A percentile compares a stretch with the other conserved stretches of the same genome.
Conservation (phyloP, 176 grass and related monocot species). For the Canna indica region DNA sequence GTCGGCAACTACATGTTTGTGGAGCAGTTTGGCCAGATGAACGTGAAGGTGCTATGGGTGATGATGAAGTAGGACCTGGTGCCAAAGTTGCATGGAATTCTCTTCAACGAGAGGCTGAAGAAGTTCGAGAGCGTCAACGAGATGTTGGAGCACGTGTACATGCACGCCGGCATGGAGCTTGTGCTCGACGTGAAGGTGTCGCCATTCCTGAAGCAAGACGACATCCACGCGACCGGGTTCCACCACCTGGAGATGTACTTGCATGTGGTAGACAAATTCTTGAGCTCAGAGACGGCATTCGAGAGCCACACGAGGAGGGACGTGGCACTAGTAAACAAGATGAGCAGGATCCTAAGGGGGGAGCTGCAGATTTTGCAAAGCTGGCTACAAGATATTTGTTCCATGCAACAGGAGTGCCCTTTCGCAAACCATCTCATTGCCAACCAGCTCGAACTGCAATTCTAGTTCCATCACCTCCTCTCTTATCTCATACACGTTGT, state of each 20-base stretch:
- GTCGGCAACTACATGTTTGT: slow-evolving; percentile 45
- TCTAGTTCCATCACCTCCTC: too few relatives aligned
- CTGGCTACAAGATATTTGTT: too few relatives aligned
- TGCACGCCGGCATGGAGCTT: slow-evolving; percentile 23
- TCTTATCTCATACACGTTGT: too few relatives aligned
- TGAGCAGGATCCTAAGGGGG: slow-evolving; percentile 26
- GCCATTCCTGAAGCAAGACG: slow-evolving; percentile 23
- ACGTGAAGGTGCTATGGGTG: slow-evolving; percentile 30
- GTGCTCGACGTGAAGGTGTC: slow-evolving; percentile 26
- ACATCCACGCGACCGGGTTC: slow-evolving; percentile 26
- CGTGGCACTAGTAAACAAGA: slow-evolving; percentile 35
- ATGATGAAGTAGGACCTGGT: slow-evolving; percentile 33
- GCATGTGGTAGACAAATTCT: slow-evolving; percentile 34
- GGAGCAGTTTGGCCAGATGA: slow-evolving; percentile 16
- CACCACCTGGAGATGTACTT: slow-evolving; percentile 35
- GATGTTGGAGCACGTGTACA: slow-evolving; percentile 24
- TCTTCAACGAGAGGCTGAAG: slow-evolving; percentile 30
- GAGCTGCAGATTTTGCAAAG: slow-evolving; percentile 25
- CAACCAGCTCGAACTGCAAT: too few relatives aligned
- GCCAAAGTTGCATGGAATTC: slow-evolving; percentile 27
- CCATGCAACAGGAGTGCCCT: too few relatives aligned
- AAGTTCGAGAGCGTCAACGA: slow-evolving; percentile 27
- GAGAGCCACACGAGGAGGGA: slow-evolving; percentile 19
- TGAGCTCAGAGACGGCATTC: slow-evolving; percentile 9
- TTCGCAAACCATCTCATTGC: too few relatives aligned